These are phyloP conservation scores for Flagelloscypha sp. DNA, from an alignment of 768 basidiomycete species.

Conservation along the genomic window DNA sequence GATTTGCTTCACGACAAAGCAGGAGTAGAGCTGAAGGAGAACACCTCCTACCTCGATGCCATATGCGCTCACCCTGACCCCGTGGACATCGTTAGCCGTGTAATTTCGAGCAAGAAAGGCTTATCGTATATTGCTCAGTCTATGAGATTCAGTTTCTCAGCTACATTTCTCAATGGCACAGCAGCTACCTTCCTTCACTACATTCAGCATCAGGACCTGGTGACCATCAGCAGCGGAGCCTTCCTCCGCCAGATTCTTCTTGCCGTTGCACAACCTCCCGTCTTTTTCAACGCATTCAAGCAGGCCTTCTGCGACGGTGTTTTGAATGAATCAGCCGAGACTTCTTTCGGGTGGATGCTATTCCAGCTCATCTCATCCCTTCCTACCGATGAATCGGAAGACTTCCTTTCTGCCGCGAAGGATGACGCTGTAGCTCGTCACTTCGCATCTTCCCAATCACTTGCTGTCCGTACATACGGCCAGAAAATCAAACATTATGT, in stretches of 20 bases:
- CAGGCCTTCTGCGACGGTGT: slow-evolving; percentile 25
- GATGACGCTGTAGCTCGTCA: slow-evolving; percentile 20
- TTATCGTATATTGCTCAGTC: slow-evolving; percentile 29
- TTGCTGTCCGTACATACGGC: slow-evolving; percentile 22
- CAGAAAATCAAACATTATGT: slow-evolving; percentile 34
- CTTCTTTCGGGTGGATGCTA: slow-evolving; percentile 40
- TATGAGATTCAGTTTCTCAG: slow-evolving; percentile 30
- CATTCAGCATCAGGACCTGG: slow-evolving; percentile 28
- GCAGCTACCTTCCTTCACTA: slow-evolving; percentile 28
- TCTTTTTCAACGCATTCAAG: slow-evolving; percentile 38
- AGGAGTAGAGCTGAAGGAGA: too few species aligned
- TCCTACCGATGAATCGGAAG: slow-evolving; percentile 22
- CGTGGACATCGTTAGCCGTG: slow-evolving; percentile 25
- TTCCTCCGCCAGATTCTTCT: slow-evolving; percentile 31
- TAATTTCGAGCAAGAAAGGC: slow-evolving; percentile 29
- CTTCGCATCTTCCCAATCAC: slow-evolving; percentile 16
- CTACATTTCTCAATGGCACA: slow-evolving; percentile 33
- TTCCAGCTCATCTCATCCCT: slow-evolving; percentile 38
- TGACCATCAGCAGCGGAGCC: slow-evolving; percentile 32
- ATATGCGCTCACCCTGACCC: slow-evolving; percentile 33
- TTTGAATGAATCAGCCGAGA: slow-evolving; percentile 25
- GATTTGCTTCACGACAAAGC: too few species aligned
- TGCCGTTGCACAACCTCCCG: slow-evolving; percentile 38
- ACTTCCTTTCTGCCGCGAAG: slow-evolving; percentile 31
- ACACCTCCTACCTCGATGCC: slow-evolving; percentile 35